A percentile compares a stretch with the other conserved stretches of the same genome.
phyloP scores from a whole-genome alignment of 495 filamentous ascomycete species.

The Chaetomidium leptoderma region DNA sequence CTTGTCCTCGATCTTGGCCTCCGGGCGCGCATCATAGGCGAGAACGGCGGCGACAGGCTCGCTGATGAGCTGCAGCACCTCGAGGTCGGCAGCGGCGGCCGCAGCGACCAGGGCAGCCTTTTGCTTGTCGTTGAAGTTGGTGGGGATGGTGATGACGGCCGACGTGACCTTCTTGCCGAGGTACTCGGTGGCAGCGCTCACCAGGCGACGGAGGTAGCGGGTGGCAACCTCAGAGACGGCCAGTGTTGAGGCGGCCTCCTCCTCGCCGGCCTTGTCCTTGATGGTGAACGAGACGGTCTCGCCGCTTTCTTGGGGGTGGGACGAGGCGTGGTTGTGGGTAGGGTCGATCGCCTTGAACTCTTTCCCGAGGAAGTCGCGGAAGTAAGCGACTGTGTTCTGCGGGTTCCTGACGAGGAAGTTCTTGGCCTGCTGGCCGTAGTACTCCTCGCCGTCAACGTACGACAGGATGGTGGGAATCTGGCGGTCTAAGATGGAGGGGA shows the following conservation, averaged over 20 bases:
- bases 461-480: conserved; percentile 94
- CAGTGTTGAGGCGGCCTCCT: conserved; percentile 56
- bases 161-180: conserved; percentile 87
- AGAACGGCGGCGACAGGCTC: conserved; percentile 91
- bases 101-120: conserved; percentile 71
- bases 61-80: conserved; percentile 86
- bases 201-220: conserved; percentile 77
- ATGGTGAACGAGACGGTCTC: conserved; percentile 77
- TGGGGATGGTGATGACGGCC: conserved; percentile 89
- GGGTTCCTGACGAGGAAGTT: conserved; percentile 85
- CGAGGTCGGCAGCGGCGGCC: conserved; percentile 75
- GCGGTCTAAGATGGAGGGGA: conserved; percentile 58
- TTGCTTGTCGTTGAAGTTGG: conserved; percentile 84
- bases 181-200: conserved; percentile 81
- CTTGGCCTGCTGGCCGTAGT: conserved; percentile 94
- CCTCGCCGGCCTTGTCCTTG: conserved; percentile 66
- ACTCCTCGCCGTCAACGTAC: conserved; percentile 92
- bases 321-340: conserved; percentile 86
- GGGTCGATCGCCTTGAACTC: conserved; percentile 97
- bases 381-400: conserved; percentile 89
- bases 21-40: conserved; percentile 84
- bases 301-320: conserved; percentile 75
- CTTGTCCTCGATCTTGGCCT: conserved; percentile 73
- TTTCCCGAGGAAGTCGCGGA: conserved; percentile 92
- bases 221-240: conserved; percentile 82